Percentiles rank a stretch among this genome's conserved stretches.
Evolutionary conservation across 768 basidiomycete species (phyloP).

Genomic region (Grammothele lineata): DNA sequence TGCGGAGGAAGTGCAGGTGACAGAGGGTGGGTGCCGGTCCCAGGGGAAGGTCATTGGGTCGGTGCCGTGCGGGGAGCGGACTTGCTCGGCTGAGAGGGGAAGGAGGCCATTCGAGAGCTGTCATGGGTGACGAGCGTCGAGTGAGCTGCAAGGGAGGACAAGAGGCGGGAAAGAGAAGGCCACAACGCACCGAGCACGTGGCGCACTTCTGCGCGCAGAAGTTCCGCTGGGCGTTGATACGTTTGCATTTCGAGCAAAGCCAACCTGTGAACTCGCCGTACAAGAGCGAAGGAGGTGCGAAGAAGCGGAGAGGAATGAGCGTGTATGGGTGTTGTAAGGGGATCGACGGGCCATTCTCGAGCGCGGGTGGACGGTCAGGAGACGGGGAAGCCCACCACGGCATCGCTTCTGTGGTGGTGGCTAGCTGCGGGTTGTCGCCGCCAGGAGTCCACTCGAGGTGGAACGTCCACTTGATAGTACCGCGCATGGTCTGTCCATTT

Average conservation of each 20-base stretch:
- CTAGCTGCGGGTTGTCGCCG: background rate
- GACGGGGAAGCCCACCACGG: slow-evolving; percentile 5
- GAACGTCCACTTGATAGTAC: slow-evolving; percentile 2
- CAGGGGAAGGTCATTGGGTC: slow-evolving; percentile 10
- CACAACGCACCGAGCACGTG: slow-evolving; percentile 5
- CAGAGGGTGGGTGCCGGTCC: slow-evolving; percentile 6
- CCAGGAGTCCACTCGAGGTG: slow-evolving; percentile 7
- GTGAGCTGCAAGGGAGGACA: too few relatives aligned
- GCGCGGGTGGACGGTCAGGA: background rate
- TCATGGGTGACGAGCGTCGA: too few relatives aligned
- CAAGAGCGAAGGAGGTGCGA: background rate
- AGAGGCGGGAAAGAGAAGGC: too few relatives aligned
- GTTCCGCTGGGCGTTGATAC: slow-evolving; percentile 13
- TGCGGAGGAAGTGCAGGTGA: background rate
- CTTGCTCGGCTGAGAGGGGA: slow-evolving; percentile 9
- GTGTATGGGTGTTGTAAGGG: background rate
- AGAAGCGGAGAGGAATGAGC: slow-evolving; percentile 8
- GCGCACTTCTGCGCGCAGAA: slow-evolving; percentile 12
- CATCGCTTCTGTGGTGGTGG: background rate
- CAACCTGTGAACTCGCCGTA: slow-evolving; percentile 11
- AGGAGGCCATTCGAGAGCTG: slow-evolving; percentile 7
- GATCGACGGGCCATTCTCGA: too few relatives aligned
- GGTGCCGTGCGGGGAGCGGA: slow-evolving; percentile 5
- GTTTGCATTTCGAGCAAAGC: slow-evolving; percentile 11
- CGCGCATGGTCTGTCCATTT: background rate